Base-by-base conservation (phyloP, 2,329 filamentous ascomycete species). In the Neospermospora avenae region DNA sequence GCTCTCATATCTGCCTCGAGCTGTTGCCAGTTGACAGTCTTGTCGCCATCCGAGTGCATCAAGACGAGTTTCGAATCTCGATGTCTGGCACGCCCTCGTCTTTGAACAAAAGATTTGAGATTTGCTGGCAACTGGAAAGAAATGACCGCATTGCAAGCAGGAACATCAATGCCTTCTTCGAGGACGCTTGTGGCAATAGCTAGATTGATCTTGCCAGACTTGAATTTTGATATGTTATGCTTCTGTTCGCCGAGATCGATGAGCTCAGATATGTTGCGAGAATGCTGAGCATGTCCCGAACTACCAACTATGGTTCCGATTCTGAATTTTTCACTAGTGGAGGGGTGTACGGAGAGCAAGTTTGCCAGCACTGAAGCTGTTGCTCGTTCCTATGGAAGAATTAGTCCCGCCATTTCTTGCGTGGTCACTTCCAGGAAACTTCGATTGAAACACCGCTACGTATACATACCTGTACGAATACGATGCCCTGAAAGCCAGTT, bases 1-100 rank as follows among this genome's bases (percentile, higher is more conserved):
- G 60, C 57, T 52, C 76, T 89, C 87, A 96, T 92, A n/a, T 84
- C 77, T 3, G 78, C 72, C 70, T 97, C 93, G 16, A 95, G 77
- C 0, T 72, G 69, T 25, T 84, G 76, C 88, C 90, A 96, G 25
- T 81, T 78, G 2, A 72, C 66, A 1, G 78, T 65, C 3, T 72
- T 65, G 25, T 67, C 58, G 44, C 77, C 69, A 35, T 72, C 67
- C 3, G 75, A 68, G 16, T 66, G 82, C 45, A 89, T 75, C 3
- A 89, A 75, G 60, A 72, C 57, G 20, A 72, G 51, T 1, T 85
- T 88, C 11, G 79, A 72, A 52, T 78, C 73, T 61, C 81, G 80
- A 84, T 86, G 57, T 52, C 87, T 78, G 16, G 86, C 86, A 62
- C 86, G 77, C 2, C 87, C 86, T 24, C 86, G 78, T 39, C 86